A percentile compares a stretch with the other conserved stretches of the same genome.
phyloP scores from a whole-genome alignment of 2,329 filamentous ascomycete genomes.

The Cladosporium colombiae region DNA sequence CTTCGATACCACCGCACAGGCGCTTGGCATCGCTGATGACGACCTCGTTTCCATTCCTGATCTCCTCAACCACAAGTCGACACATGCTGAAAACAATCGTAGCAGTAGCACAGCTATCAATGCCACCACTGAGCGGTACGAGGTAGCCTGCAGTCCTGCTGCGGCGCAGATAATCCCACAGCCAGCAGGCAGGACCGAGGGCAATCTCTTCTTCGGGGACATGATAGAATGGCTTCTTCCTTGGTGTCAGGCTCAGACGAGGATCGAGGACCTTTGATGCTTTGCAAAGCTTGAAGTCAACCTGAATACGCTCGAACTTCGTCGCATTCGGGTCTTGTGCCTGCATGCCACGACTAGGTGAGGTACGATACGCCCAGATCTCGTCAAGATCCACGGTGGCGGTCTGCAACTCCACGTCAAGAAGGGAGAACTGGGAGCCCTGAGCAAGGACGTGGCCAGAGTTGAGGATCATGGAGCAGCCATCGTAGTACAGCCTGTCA shows the following conservation, averaged over 20 bases:
- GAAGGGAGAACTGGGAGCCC: slow-evolving; percentile 65
- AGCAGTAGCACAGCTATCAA: slow-evolving; percentile 61
- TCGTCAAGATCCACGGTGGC: slow-evolving; percentile 66
- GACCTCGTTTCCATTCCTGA: slow-evolving; percentile 53
- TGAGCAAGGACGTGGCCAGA: slow-evolving; percentile 66
- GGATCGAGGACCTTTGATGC: slow-evolving; percentile 19
- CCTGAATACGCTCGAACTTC: slow-evolving; percentile 49
- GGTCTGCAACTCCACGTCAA: slow-evolving; percentile 57
- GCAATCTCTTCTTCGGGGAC: slow-evolving; percentile 68
- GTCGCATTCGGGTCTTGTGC: slow-evolving; percentile 49
- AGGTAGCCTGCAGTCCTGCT: slow-evolving; percentile 57
- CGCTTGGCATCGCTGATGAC: slow-evolving; percentile 57
- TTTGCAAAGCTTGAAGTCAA: slow-evolving; percentile 46
- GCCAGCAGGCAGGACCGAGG: slow-evolving; percentile 63
- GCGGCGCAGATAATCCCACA: slow-evolving; percentile 64
- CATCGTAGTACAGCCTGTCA: slow-evolving; percentile 63
- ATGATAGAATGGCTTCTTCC: slow-evolving; percentile 56
- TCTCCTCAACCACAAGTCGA: slow-evolving; percentile 56
- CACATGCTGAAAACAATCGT: slow-evolving; percentile 52
- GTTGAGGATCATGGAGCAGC: slow-evolving; percentile 63
- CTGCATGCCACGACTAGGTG: slow-evolving; percentile 60
- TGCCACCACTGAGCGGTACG: slow-evolving; percentile 60
- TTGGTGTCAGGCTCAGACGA: slow-evolving; percentile 45
- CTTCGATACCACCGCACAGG: slow-evolving; percentile 50
- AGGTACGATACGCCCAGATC: slow-evolving; percentile 62